Conservation (phyloP, 768 basidiomycete species). For the Mycena leptocephala region DNA sequence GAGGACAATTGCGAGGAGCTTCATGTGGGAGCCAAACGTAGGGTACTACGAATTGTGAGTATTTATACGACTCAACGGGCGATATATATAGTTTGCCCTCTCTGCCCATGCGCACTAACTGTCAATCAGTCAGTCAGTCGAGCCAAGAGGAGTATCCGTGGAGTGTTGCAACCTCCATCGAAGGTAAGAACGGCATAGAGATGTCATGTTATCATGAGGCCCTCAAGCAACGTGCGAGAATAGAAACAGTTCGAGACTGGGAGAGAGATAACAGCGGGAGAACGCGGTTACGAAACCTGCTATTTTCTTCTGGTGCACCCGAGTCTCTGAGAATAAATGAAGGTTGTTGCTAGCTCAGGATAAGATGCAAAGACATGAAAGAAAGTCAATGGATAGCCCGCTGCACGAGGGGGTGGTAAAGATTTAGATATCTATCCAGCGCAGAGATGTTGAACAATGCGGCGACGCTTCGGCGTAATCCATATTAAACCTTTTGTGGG, state of each 20-base stretch:
- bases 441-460: too few species aligned
- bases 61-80: neutral
- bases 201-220: neutral
- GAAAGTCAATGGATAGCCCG: too few species aligned
- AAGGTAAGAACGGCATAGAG: neutral
- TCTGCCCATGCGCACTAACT: neutral
- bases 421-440: too few species aligned
- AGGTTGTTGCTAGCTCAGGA: too few species aligned
- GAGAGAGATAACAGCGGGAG: neutral
- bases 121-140: constrained; percentile 14
- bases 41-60: neutral
- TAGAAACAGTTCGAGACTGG: neutral
- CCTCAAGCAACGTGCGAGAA: neutral
- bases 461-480: too few species aligned
- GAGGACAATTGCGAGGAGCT: constrained; percentile 8
- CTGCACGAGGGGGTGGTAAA: too few species aligned
- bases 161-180: neutral
- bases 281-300: neutral
- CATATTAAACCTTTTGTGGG: too few species aligned
- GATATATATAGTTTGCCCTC: constrained; percentile 6
- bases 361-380: too few species aligned
- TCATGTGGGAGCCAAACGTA: neutral
- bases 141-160: neutral
- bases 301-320: neutral
- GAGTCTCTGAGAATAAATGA: too few species aligned